These are phyloP conservation scores for Colletotrichum coccodes DNA, from an alignment of 2,329 filamentous ascomycete genomes.

Conservation along the genomic window DNA sequence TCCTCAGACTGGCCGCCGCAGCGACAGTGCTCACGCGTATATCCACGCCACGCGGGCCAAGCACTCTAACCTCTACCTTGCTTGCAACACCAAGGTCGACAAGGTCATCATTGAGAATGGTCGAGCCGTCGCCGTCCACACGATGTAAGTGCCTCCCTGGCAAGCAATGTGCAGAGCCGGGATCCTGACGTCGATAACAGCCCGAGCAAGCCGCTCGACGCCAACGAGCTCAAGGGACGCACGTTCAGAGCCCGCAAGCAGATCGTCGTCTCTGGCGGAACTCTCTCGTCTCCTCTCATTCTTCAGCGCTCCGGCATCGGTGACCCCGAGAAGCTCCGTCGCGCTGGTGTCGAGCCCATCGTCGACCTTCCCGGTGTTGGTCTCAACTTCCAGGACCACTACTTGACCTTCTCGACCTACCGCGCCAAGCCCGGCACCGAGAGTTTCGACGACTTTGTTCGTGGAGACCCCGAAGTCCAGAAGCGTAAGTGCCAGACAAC, in stretches of 20 bases:
- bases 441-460: conserved; percentile 83
- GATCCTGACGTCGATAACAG: conserved; percentile 35
- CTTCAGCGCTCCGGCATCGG: conserved; percentile 81
- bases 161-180: conserved; percentile 37
- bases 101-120: conserved; percentile 80
- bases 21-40: conserved; percentile 82
- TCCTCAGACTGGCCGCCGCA: conserved; percentile 72
- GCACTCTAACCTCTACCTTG: conserved; percentile 76
- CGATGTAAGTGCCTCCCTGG: conserved; percentile 54
- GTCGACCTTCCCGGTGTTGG: conserved; percentile 79
- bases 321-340: conserved; percentile 76
- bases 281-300: conserved; percentile 78
- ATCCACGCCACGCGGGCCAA: conserved; percentile 79
- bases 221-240: conserved; percentile 58
- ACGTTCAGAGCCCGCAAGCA: conserved; percentile 77
- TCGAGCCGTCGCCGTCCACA: conserved; percentile 76
- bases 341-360: conserved; percentile 74
- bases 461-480: conserved; percentile 78
- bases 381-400: conserved; percentile 82
- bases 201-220: conserved; percentile 73
- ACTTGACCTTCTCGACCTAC: conserved; percentile 76
- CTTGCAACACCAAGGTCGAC: conserved; percentile 81
- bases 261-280: conserved; percentile 78
- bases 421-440: conserved; percentile 80
- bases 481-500: conserved; percentile 56